Base-by-base conservation (phyloP, 2,329 filamentous ascomycete genomes). In the Trichoderma sp. region DNA sequence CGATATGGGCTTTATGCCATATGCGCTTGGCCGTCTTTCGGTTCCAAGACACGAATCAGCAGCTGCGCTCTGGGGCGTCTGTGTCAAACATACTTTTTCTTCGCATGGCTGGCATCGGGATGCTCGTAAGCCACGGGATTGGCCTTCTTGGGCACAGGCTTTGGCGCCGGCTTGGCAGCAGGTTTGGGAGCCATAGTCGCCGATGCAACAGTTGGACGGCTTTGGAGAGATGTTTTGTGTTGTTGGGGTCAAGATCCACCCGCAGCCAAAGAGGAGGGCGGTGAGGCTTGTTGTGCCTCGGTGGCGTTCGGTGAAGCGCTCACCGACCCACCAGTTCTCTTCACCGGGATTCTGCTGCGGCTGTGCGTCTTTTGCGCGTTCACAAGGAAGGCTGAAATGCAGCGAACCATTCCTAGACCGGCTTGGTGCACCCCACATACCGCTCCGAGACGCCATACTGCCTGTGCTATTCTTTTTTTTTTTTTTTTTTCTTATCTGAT, bases 1-100 rank as follows among this genome's bases (percentile, higher is more conserved):
- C 56, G 87, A 84, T 72, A 92, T 91, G 66, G 92, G 87, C 72
- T 90, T 84, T 69, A 95, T 83, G 70, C 85, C 85, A 76, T 89
- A 91, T 61, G 84, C 83, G 68, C 84, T 86, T 66, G 81, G 82
- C 71, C 77, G 75, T 72, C 82, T 85, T 67, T 37, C n/a, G 59
- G 27, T 67, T 34, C 53, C 37, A n/a, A 39, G 53, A 52, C 22
- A 27, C 42, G 45, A 42, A 64, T 67, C 61, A 68, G 67, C 37
- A 56, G 52, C 27, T 27, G 37, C 29, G 22, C 45, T 60, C 19
- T 12, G 39, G 29, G 15, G 32, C 57, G 35, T 25, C 4, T 37
- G 17, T 13, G 27, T 52, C 15, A 42, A 25, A 58, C 78, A 68
- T 74, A 85, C 84, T 83, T 84, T 75, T 84, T 86, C 75, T 82